Evolutionary conservation across 1,284 basidiomycete genomes (phyloP).

Genomic region (Wolfiporia cocos): DNA sequence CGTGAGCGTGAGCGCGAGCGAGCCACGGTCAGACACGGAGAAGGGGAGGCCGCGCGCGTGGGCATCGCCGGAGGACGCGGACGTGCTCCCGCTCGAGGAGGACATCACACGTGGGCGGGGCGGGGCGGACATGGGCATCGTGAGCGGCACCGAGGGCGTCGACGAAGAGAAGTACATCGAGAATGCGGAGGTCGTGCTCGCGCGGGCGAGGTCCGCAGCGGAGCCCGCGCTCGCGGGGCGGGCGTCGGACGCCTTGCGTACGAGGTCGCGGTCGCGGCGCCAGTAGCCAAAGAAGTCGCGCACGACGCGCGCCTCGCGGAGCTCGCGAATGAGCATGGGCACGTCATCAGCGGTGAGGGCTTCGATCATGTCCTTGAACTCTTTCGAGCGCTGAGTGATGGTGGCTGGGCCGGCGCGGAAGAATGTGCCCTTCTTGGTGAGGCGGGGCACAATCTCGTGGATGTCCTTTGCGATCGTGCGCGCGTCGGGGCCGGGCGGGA

Average conservation of each 20-base stretch:
- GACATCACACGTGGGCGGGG: not conserved
- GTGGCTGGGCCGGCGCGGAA: constrained; percentile 67
- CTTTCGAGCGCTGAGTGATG: constrained; percentile 52
- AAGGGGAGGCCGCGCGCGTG: constrained; percentile 11
- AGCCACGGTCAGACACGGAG: constrained; percentile 42
- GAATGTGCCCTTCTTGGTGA: constrained; percentile 64
- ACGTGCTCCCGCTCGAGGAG: constrained; percentile 10
- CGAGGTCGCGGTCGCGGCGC: constrained; percentile 61
- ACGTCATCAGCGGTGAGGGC: constrained; percentile 53
- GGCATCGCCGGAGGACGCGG: constrained; percentile 9
- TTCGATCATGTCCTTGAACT: constrained; percentile 53
- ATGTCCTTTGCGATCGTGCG: constrained; percentile 60
- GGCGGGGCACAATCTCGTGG: constrained; percentile 55
- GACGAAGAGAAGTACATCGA: constrained; percentile 51
- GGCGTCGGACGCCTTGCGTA: constrained; percentile 28
- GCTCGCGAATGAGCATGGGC: constrained; percentile 58
- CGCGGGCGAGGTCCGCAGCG: constrained; percentile 21
- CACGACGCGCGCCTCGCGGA: constrained; percentile 49
- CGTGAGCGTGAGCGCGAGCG: constrained; percentile 25
- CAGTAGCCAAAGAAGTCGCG: constrained; percentile 75
- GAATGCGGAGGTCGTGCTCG: constrained; percentile 34
- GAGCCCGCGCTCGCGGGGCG: constrained; percentile 7
- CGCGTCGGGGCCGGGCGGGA: constrained; percentile 78
- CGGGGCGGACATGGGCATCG: constrained; percentile 10
- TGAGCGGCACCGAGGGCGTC: constrained; percentile 27